Evolutionary conservation across 208 protist genomes (phyloP).

Genomic region (Polymyxa betae): DNA sequence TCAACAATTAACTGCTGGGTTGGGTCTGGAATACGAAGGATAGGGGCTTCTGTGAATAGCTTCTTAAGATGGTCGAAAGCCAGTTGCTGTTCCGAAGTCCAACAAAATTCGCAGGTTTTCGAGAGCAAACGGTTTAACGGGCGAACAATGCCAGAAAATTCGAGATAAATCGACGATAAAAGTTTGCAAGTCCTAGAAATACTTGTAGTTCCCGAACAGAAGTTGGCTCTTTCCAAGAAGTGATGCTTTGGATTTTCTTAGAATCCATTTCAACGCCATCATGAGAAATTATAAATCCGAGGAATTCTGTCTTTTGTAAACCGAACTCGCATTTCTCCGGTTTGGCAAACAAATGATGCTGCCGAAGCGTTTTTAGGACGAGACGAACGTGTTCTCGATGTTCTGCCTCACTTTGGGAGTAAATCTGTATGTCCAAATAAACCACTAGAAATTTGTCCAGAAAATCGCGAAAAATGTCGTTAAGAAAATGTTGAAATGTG

Average conservation of each 20-base stretch:
- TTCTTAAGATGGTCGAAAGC: too few species aligned
- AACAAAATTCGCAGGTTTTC: too few species aligned
- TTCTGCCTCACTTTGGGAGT: neutral
- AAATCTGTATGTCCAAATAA: neutral
- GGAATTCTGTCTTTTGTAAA: neutral
- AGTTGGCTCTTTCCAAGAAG: neutral
- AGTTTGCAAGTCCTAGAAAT: neutral
- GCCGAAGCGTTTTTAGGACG: neutral
- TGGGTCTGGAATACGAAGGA: too few species aligned
- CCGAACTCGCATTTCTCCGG: neutral
- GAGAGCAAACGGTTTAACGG: too few species aligned
- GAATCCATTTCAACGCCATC: neutral
- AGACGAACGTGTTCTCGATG: neutral
- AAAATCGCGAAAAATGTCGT: constrained; percentile 55
- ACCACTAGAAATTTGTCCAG: neutral
- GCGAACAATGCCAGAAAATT: too few species aligned
- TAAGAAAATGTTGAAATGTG: constrained; percentile 53
- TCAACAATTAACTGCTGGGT: too few species aligned
- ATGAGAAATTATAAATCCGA: neutral
- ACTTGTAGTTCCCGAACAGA: neutral
- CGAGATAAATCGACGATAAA: neutral
- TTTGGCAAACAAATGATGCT: neutral
- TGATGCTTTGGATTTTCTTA: neutral
- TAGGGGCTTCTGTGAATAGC: too few species aligned
- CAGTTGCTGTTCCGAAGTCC: too few species aligned